Conservation (phyloP, 2,329 filamentous ascomycete species). For the Aspergillus brunneoviolaceus region DNA sequence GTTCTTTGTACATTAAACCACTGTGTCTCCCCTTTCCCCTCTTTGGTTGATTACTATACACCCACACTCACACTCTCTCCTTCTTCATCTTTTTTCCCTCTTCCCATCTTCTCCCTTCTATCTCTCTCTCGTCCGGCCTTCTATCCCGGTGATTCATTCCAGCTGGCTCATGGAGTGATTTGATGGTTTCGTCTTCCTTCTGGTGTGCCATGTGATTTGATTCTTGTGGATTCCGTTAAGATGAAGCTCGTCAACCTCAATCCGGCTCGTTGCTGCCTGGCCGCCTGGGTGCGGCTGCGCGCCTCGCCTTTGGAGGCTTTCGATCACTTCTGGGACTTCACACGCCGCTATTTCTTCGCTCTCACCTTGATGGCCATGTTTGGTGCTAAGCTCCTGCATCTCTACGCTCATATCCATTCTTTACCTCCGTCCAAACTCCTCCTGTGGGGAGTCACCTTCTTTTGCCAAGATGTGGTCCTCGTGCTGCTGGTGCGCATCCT, state of each 20-base stretch:
- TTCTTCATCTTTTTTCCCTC: conserved; percentile 3
- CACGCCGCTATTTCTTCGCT: conserved; percentile 33
- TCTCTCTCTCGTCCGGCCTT: neutral
- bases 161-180: neutral
- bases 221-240: neutral
- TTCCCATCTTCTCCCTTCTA: neutral
- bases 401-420: conserved; percentile 29
- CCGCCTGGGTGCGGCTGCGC: conserved; percentile 10
- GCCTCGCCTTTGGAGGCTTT: conserved; percentile 19
- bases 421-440: conserved; percentile 24
- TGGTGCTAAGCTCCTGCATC: conserved; percentile 27
- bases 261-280: conserved; percentile 5
- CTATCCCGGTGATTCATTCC: neutral
- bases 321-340: conserved; percentile 29
- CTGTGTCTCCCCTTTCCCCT: neutral
- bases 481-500: conserved; percentile 25
- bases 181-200: neutral
- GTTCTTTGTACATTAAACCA: neutral
- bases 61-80: neutral
- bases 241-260: conserved; percentile 13
- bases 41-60: neutral
- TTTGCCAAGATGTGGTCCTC: conserved; percentile 31
- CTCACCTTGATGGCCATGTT: conserved; percentile 29
- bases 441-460: conserved; percentile 31
- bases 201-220: conserved; percentile 5